These are phyloP conservation scores for Coniella lustricola DNA, from an alignment of 2,329 filamentous ascomycete genomes.

Conservation along the genomic window DNA sequence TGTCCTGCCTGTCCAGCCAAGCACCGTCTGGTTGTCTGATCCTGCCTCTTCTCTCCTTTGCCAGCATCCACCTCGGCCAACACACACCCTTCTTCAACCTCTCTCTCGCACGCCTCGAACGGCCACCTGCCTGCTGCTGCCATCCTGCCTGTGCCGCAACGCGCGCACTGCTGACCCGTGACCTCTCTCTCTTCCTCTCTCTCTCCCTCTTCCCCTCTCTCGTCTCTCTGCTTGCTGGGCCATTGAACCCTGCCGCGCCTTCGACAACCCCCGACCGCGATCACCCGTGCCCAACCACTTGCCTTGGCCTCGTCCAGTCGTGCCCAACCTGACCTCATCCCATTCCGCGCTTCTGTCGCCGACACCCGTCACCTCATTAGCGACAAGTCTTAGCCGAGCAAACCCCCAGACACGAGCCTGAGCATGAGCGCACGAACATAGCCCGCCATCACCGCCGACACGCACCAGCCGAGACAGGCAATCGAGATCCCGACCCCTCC, in stretches of 20 bases:
- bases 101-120: no score
- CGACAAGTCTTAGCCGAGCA: slow-evolving; percentile 23
- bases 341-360: slow-evolving; percentile 16
- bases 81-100: no score
- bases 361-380: slow-evolving; percentile 26
- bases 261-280: slow-evolving; percentile 3
- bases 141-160: no score
- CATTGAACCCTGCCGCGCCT: slow-evolving; percentile 13
- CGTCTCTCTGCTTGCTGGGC: slow-evolving; percentile 7
- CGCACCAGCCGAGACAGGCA: slow-evolving; percentile 57
- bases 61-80: no score
- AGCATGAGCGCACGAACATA: slow-evolving; percentile 67
- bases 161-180: no score
- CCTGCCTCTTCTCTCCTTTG: no score
- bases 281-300: slow-evolving; percentile 8
- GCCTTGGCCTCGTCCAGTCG: no score
- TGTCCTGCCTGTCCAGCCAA: no score
- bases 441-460: slow-evolving; percentile 54
- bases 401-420: slow-evolving; percentile 48
- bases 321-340: slow-evolving; percentile 21
- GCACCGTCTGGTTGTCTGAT: no score
- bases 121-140: no score
- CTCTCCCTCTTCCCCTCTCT: no score
- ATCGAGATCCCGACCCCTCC: slow-evolving; percentile 21
- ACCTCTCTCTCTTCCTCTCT: no score